Evolutionary conservation across 352 stramenopile species (phyloP).

Genomic region (Phytophthora boehmeriae): DNA sequence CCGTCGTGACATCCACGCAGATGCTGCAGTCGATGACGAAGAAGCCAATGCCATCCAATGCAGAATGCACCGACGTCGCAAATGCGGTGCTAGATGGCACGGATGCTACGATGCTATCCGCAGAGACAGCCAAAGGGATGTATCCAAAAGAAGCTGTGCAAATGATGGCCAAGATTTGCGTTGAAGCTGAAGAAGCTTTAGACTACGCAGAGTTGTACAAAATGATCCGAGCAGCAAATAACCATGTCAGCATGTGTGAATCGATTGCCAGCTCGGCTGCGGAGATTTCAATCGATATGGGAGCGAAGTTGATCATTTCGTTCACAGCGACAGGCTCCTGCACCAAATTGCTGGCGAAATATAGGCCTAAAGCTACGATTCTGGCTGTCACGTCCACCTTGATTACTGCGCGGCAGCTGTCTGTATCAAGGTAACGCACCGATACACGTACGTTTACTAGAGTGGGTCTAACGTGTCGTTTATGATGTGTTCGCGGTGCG

Average conservation of each 20-base stretch:
- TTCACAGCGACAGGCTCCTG: slow-evolving; percentile 96
- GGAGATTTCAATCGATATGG: slow-evolving; percentile 97
- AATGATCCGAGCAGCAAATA: slow-evolving; percentile 47
- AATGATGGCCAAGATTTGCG: slow-evolving; percentile 95
- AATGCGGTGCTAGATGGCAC: slow-evolving; percentile 99
- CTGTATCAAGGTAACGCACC: slow-evolving; percentile 68
- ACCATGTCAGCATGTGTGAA: slow-evolving; percentile 85
- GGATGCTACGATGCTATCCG: slow-evolving; percentile 99
- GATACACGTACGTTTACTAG: not conserved
- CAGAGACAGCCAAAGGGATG: slow-evolving; percentile 98
- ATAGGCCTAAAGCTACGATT: slow-evolving; percentile 89
- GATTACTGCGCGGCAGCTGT: slow-evolving; percentile 71
- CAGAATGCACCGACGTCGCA: slow-evolving; percentile 99
- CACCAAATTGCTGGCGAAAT: slow-evolving; percentile 96
- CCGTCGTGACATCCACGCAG: slow-evolving; percentile 97
- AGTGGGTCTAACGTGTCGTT: slow-evolving; percentile 4
- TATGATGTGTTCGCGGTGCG: slow-evolving; percentile 3
- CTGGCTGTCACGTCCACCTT: slow-evolving; percentile 88
- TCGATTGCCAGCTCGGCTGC: slow-evolving; percentile 97
- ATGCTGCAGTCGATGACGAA: slow-evolving; percentile 99
- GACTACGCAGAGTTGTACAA: slow-evolving; percentile 81
- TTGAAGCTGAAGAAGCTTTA: slow-evolving; percentile 89
- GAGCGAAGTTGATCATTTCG: slow-evolving; percentile 97
- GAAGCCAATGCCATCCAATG: slow-evolving; percentile 97
- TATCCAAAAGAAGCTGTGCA: slow-evolving; percentile 95